Percentiles rank a stretch among this genome's conserved stretches.
Evolutionary conservation across 192 early-diverging fungal species (phyloP).

Genomic region (Gryganskiella cystojenkinii): DNA sequence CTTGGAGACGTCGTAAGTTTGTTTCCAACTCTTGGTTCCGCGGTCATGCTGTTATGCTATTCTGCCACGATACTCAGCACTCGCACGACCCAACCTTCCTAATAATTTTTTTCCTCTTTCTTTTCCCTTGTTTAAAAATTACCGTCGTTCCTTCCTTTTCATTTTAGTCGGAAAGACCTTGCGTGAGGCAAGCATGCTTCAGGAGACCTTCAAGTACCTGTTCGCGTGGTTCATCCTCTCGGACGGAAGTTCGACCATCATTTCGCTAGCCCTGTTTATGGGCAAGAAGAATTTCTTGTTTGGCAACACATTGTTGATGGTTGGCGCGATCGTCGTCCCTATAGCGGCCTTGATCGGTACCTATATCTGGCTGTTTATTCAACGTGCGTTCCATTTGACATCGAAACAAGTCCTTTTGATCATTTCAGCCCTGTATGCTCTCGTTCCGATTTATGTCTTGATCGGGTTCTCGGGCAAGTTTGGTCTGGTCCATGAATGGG

Average conservation of each 20-base stretch:
- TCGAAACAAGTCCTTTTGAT: slow-evolving; percentile 67
- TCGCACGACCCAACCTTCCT: slow-evolving; percentile 27
- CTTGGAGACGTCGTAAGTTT: slow-evolving; percentile 50
- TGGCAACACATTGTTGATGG: slow-evolving; percentile 58
- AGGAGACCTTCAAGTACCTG: slow-evolving; percentile 71
- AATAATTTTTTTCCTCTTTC: slow-evolving; percentile 6
- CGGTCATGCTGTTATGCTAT: background rate
- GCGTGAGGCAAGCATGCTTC: slow-evolving; percentile 57
- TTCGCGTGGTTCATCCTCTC: slow-evolving; percentile 78
- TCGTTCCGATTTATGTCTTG: slow-evolving; percentile 71
- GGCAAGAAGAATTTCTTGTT: slow-evolving; percentile 64
- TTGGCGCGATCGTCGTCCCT: slow-evolving; percentile 69
- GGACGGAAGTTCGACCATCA: slow-evolving; percentile 71
- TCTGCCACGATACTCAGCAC: slow-evolving; percentile 9
- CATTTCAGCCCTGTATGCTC: slow-evolving; percentile 55
- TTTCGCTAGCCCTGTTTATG: slow-evolving; percentile 67
- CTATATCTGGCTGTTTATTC: slow-evolving; percentile 67
- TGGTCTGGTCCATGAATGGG: slow-evolving; percentile 62
- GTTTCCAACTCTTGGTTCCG: too few relatives aligned
- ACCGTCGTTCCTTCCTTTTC: too few relatives aligned
- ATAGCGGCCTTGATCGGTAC: slow-evolving; percentile 66
- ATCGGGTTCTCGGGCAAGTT: slow-evolving; percentile 67
- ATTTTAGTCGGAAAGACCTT: slow-evolving; percentile 44
- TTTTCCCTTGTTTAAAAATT: background rate
- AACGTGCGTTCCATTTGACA: slow-evolving; percentile 56